Evolutionary conservation across 371 early-diverging fungal species (phyloP).

Genomic region (Mortierella sp.): DNA sequence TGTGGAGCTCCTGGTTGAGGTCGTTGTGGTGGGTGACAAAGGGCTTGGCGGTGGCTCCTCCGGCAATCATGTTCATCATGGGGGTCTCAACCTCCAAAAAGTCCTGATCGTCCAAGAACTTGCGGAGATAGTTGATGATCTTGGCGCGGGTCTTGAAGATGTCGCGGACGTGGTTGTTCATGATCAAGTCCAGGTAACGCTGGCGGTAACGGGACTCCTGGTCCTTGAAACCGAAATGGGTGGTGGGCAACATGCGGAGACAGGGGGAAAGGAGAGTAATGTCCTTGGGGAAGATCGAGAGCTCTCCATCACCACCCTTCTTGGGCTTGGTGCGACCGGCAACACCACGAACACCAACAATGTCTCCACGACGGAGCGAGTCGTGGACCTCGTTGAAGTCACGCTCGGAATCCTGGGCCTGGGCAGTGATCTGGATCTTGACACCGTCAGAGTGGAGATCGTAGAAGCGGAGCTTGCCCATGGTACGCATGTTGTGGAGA

Average conservation of each 20-base stretch:
- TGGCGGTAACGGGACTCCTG: conserved; percentile 98
- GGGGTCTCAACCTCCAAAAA: conserved; percentile 99
- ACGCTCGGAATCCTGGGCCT: conserved; percentile 83
- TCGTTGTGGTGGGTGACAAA: conserved; percentile 99
- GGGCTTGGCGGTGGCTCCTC: conserved; percentile 99
- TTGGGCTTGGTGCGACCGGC: conserved; percentile 92
- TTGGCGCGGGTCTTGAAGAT: conserved; percentile 94
- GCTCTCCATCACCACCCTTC: conserved; percentile 85
- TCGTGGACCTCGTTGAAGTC: conserved; percentile 89
- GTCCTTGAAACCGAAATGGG: conserved; percentile 97
- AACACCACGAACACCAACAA: conserved; percentile 96
- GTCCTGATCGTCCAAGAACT: conserved; percentile 93
- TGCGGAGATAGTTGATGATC: conserved; percentile 95
- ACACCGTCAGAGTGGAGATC: conserved; percentile 95
- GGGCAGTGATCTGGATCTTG: conserved; percentile 97
- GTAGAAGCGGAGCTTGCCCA: conserved; percentile 95
- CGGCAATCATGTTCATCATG: conserved; percentile 99
- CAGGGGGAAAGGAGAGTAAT: conserved; percentile 95
- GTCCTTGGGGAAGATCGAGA: conserved; percentile 95
- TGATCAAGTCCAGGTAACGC: conserved; percentile 99
- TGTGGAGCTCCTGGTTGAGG: conserved; percentile 97
- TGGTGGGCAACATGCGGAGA: conserved; percentile 97
- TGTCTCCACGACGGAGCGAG: conserved; percentile 96
- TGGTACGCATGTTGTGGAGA: conserved; percentile 90
- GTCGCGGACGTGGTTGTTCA: conserved; percentile 96